These are phyloP conservation scores for Penicillium sp. DNA, from an alignment of 2,329 filamentous ascomycete genomes.

Conservation along the genomic window DNA sequence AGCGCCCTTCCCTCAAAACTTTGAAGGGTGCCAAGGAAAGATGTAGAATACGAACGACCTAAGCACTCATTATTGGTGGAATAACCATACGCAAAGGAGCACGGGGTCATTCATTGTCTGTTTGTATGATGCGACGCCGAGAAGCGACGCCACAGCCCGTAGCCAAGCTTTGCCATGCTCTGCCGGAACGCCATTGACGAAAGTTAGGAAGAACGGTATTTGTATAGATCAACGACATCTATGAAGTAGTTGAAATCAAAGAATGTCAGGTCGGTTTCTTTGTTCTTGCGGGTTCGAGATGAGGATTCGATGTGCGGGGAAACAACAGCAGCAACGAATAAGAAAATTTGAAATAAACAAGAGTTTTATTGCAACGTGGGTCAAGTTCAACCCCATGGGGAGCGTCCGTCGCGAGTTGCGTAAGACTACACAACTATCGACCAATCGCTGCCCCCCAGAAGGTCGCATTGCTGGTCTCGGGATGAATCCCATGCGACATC, in stretches of 20 bases:
- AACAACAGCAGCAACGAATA: not conserved
- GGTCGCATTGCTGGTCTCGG: not conserved
- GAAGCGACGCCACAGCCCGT: conserved; percentile 1
- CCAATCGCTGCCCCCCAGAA: too few relatives aligned
- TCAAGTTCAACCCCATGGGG: not conserved
- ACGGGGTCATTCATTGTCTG: not conserved
- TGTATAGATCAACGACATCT: not conserved
- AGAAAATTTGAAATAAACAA: not conserved
- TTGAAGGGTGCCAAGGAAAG: not conserved
- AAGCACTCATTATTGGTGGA: not conserved
- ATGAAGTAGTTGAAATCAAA: not conserved
- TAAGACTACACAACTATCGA: not conserved
- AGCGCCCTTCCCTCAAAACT: not conserved
- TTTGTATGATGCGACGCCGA: not conserved
- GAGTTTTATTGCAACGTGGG: not conserved
- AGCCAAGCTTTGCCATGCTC: conserved; percentile 6
- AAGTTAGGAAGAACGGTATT: not conserved
- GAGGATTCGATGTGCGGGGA: not conserved
- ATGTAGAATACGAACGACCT: not conserved
- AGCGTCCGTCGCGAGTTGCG: not conserved
- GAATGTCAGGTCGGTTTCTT: not conserved
- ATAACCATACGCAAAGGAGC: not conserved
- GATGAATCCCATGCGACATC: not conserved
- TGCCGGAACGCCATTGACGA: not conserved
- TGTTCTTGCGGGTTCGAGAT: not conserved